A percentile compares a stretch with the other conserved stretches of the same genome.
These are phyloP conservation scores for Penicillium oxalicum DNA, from an alignment of 2,329 filamentous ascomycete genomes.

Conservation along the genomic window DNA sequence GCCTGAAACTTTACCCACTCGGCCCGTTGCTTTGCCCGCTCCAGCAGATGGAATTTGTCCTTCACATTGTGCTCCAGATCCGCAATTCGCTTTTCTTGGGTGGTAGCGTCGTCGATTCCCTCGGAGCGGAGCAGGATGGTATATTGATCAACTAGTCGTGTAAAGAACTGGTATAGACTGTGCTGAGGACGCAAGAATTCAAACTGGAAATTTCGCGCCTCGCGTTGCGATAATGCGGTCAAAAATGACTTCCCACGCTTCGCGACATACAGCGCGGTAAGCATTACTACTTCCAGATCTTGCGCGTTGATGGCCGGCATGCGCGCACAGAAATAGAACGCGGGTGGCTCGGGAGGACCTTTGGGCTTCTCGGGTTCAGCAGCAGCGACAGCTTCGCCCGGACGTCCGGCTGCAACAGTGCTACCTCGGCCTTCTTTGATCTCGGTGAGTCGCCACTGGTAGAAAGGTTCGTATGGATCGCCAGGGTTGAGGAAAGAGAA, in stretches of 20 bases:
- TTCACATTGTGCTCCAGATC: slow-evolving; percentile 68
- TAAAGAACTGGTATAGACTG: slow-evolving; percentile 93
- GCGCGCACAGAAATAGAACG: slow-evolving; percentile 88
- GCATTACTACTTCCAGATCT: slow-evolving; percentile 66
- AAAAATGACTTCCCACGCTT: slow-evolving; percentile 90
- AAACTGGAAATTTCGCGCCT: slow-evolving; percentile 88
- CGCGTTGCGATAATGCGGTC: slow-evolving; percentile 80
- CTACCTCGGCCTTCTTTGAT: slow-evolving; percentile 79
- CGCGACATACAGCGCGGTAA: slow-evolving; percentile 87
- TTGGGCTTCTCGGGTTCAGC: slow-evolving; percentile 61
- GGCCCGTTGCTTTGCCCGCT: slow-evolving; percentile 74
- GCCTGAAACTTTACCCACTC: slow-evolving; percentile 84
- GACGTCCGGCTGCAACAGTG: slow-evolving; percentile 67
- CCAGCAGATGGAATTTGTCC: slow-evolving; percentile 74
- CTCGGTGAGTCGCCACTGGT: slow-evolving; percentile 83
- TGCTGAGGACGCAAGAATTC: slow-evolving; percentile 94
- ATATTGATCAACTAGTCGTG: slow-evolving; percentile 88
- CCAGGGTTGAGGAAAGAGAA: slow-evolving; percentile 77
- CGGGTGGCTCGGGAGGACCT: slow-evolving; percentile 76
- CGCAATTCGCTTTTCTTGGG: slow-evolving; percentile 65
- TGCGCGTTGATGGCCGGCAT: slow-evolving; percentile 97
- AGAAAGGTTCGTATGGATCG: slow-evolving; percentile 84
- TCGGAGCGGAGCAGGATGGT: slow-evolving; percentile 66
- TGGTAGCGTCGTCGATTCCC: slow-evolving; percentile 62
- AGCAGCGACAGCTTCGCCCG: slow-evolving; percentile 53